phyloP scores from a whole-genome alignment of 2,329 filamentous ascomycete genomes.

The Didymella exigua region DNA sequence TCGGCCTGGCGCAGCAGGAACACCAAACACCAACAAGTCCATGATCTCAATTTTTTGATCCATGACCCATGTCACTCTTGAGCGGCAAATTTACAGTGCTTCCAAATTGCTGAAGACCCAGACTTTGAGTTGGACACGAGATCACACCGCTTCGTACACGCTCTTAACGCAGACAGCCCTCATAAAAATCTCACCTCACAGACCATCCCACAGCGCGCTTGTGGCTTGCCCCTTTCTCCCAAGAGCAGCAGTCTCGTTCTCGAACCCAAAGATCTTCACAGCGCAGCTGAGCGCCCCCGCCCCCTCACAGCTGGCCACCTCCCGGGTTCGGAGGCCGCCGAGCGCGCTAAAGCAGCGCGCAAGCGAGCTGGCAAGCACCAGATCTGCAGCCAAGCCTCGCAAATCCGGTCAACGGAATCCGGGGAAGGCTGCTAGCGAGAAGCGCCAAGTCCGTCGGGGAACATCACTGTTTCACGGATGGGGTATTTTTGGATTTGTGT shows the following conservation, averaged over 20 bases:
- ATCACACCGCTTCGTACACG: neutral
- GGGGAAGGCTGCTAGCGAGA: slow-evolving; percentile 6
- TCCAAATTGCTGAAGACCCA: neutral
- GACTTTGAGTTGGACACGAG: neutral
- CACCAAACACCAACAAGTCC: neutral
- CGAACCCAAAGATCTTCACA: slow-evolving; percentile 6
- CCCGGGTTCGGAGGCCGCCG: slow-evolving; percentile 10
- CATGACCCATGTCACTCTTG: neutral
- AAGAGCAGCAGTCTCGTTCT: slow-evolving; percentile 10
- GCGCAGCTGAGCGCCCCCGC: neutral
- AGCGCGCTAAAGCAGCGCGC: slow-evolving; percentile 9
- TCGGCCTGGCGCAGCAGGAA: neutral
- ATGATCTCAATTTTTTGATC: neutral
- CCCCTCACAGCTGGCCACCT: neutral
- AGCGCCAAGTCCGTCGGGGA: slow-evolving; percentile 16
- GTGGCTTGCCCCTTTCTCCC: neutral
- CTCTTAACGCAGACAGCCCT: neutral
- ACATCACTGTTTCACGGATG: slow-evolving; percentile 4
- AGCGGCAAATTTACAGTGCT: neutral
- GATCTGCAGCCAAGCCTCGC: slow-evolving; percentile 13
- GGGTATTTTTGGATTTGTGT: neutral
- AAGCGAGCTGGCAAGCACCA: neutral
- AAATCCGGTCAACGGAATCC: slow-evolving; percentile 16
- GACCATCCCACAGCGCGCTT: neutral
- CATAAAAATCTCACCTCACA: neutral